A percentile compares a stretch with the other conserved stretches of the same genome.
phyloP scores from a whole-genome alignment of 2,329 filamentous ascomycete species.

The Hymenoscyphus infarciens region DNA sequence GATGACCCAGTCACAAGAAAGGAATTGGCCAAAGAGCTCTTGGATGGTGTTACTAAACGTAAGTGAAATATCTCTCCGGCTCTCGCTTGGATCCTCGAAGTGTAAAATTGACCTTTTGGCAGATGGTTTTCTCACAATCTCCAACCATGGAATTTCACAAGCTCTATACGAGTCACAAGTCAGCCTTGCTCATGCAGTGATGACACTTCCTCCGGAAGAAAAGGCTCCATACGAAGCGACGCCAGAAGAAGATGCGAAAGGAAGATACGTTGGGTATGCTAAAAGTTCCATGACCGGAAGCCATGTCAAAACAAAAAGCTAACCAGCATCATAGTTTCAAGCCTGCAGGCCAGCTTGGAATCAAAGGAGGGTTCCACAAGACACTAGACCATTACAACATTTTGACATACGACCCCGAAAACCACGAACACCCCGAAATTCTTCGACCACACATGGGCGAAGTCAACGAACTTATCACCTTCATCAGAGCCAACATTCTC shows the following conservation, averaged over 20 bases:
- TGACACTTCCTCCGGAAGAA: constrained; percentile 31
- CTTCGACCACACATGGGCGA: constrained; percentile 29
- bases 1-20: constrained; percentile 47
- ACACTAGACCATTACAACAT: constrained; percentile 18
- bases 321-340: constrained; percentile 22
- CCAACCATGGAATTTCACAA: constrained; percentile 51
- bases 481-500: constrained; percentile 32
- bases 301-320: no score
- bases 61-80: no score
- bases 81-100: no score
- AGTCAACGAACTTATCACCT: constrained; percentile 31
- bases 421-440: constrained; percentile 25
- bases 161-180: constrained; percentile 31
- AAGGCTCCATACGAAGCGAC: constrained; percentile 35
- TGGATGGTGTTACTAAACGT: constrained; percentile 44
- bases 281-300: no score
- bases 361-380: constrained; percentile 21
- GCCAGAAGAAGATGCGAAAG: constrained; percentile 32
- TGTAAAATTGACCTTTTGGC: no score
- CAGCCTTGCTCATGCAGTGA: constrained; percentile 30
- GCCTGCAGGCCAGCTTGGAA: constrained; percentile 27
- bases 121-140: constrained; percentile 57
- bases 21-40: constrained; percentile 46
- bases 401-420: constrained; percentile 26
- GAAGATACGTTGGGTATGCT: constrained; percentile 28